Evolutionary conservation across 805 yeast genomes (phyloP), one percentile per base, ranked within the genome.

Genomic region (Hanseniaspora hatyaiensis): DNA sequence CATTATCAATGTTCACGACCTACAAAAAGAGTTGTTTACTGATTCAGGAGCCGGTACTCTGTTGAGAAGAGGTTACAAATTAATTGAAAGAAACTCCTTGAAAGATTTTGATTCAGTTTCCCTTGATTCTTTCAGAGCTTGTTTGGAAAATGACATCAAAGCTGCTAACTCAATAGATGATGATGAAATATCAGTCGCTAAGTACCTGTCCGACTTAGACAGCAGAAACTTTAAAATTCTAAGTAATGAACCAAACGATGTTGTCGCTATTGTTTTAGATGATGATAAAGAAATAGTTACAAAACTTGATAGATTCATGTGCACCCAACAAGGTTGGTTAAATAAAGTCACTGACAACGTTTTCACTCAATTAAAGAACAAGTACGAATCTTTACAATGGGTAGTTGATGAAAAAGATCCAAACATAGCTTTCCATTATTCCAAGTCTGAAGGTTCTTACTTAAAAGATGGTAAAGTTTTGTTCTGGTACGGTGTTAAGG

Each of bases 21-120:
- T 92, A 59, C 97, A 92, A 68, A 92, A 89, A 64, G 99, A 92
- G 66, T 75, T 92, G 60, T 92, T 92, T 68, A 92, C 99, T 34
- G 98, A 92, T 65, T 82, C 95, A 15, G 99, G 99, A 65, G 99
- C 98, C 26, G 99, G 99, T 61, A 92, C 99, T 39, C 73, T 92
- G 70, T 87, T 92, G 58, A 82, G 98, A 74, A 80, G 98, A 66
- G 99, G 99, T 53, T 85, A 89, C 69, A 86, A 85, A 67, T 73
- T 92, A 55, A 64, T 81, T 50, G 79, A 77, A 58, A 78, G 86
- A 62, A 73, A 76, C 58, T 74, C 82, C 19, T 67, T 87, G 47
- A 65, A 70, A 32, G 89, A 83, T 52, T 82, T 88, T 62, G 57
- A 65, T 24, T 37, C 44, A n/a, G 22, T 37, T 24, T 76, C 79